Conservation (phyloP, 2,329 filamentous ascomycete species). For the Thelonectria blattea region DNA sequence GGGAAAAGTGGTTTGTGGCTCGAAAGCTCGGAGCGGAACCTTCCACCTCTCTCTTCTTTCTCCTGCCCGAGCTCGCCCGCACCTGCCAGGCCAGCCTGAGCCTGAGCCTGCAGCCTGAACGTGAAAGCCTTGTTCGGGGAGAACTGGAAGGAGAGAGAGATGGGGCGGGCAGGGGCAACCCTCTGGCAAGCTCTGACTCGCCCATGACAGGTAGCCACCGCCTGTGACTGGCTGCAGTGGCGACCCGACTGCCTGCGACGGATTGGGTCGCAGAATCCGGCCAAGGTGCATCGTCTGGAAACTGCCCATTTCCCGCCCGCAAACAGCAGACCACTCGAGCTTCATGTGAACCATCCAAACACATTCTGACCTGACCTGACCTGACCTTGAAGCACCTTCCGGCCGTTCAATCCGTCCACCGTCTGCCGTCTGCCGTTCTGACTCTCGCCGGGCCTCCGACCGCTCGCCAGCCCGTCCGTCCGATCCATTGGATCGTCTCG, state of each 20-base stretch:
- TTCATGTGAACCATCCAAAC: conserved; percentile 15
- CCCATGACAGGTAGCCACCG: conserved; percentile 16
- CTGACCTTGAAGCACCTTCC: not conserved
- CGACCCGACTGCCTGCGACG: conserved; percentile 6
- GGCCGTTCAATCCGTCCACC: conserved; percentile 5
- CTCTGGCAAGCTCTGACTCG: conserved; percentile 4
- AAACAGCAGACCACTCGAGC: conserved; percentile 12
- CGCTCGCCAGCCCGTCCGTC: conserved; percentile 15
- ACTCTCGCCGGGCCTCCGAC: conserved; percentile 11
- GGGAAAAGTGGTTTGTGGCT: not conserved
- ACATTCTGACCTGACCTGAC: conserved; percentile 15
- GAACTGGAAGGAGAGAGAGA: too few relatives aligned
- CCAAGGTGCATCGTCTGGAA: conserved; percentile 26
- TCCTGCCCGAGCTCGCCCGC: not conserved
- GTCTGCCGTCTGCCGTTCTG: conserved; percentile 1
- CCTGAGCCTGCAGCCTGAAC: too few relatives aligned
- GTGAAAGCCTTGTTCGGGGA: not conserved
- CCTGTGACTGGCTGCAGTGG: conserved; percentile 20
- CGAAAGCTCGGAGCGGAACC: not conserved
- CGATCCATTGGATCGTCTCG: conserved; percentile 5
- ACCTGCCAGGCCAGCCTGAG: not conserved
- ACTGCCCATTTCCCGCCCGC: conserved; percentile 24
- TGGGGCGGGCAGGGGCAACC: not conserved
- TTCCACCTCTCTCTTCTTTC: not conserved
- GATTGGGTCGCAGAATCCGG: conserved; percentile 12